Conservation (phyloP, 441 rosid genomes). For the Daphne laureola region DNA sequence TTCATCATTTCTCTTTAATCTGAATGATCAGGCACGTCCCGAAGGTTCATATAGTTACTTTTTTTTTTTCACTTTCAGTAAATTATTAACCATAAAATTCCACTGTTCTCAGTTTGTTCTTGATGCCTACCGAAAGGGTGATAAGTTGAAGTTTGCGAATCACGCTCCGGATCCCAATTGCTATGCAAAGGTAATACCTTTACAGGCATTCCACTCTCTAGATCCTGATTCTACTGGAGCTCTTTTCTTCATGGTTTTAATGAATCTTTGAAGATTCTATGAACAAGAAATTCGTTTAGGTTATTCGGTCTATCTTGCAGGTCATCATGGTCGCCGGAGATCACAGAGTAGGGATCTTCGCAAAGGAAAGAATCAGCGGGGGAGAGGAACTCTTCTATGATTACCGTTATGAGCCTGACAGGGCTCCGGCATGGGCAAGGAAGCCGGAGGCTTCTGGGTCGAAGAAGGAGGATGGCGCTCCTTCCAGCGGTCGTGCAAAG, state of each 20-base stretch:
- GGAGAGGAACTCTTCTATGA: slow-evolving; percentile 97
- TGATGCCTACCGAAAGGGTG: slow-evolving; percentile 97
- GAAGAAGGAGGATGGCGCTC: slow-evolving; percentile 73
- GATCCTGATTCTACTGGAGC: neutral
- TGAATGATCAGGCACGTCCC: slow-evolving; percentile 83
- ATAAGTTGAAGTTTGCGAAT: slow-evolving; percentile 93
- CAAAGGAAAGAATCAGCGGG: slow-evolving; percentile 80
- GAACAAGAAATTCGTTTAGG: neutral
- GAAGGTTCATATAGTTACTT: slow-evolving; percentile 1
- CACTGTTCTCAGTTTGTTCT: slow-evolving; percentile 75
- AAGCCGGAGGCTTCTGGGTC: slow-evolving; percentile 90
- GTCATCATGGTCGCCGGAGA: slow-evolving; percentile 99
- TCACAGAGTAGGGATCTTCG: slow-evolving; percentile 93
- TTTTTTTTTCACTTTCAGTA: neutral
- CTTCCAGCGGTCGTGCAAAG: slow-evolving; percentile 87
- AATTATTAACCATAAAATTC: slow-evolving; percentile 1
- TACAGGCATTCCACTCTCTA: neutral
- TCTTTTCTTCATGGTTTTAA: neutral
- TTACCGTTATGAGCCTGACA: slow-evolving; percentile 90
- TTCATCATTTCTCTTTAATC: slow-evolving; percentile 93
- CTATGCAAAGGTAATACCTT: slow-evolving; percentile 80
- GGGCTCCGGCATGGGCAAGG: slow-evolving; percentile 98
- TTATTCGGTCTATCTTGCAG: slow-evolving; percentile 29
- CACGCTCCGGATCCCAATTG: slow-evolving; percentile 97
- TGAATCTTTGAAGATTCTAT: neutral